A percentile compares a stretch with the other conserved stretches of the same genome.
These are phyloP conservation scores for Stagonosporopsis vannaccii DNA, from an alignment of 2,329 filamentous ascomycete species.

Conservation along the genomic window DNA sequence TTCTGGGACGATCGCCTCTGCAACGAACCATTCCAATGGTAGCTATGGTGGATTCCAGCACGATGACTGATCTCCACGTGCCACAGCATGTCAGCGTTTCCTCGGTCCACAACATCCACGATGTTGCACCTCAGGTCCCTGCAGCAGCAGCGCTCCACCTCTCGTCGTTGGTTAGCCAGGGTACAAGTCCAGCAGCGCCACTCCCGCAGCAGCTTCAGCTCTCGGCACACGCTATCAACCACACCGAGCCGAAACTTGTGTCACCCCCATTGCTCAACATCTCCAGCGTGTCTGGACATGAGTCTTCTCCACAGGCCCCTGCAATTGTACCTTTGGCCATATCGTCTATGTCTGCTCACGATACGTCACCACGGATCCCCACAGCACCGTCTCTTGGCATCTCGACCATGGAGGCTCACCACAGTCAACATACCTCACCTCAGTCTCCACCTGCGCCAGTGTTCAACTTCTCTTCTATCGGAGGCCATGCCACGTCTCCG, in stretches of 20 bases:
- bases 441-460: constrained; percentile 21
- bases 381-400: constrained; percentile 20
- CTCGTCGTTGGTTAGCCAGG: constrained; percentile 39
- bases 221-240: constrained; percentile 33
- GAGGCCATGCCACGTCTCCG: constrained; percentile 36
- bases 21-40: constrained; percentile 35
- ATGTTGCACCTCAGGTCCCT: constrained; percentile 35
- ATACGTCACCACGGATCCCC: constrained; percentile 31
- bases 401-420: constrained; percentile 32
- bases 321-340: constrained; percentile 27
- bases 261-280: constrained; percentile 28
- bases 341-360: constrained; percentile 32
- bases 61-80: constrained; percentile 69
- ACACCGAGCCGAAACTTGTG: constrained; percentile 31
- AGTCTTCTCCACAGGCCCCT: constrained; percentile 31
- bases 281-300: constrained; percentile 37
- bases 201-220: constrained; percentile 26
- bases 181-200: constrained; percentile 33
- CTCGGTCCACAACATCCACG: constrained; percentile 37
- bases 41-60: constrained; percentile 65
- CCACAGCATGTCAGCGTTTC: constrained; percentile 44
- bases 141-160: constrained; percentile 23
- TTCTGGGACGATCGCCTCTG: constrained; percentile 33
- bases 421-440: constrained; percentile 29
- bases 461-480: constrained; percentile 27